phyloP scores from a whole-genome alignment of 2,329 filamentous ascomycete species.

The Nothophoma quercina region DNA sequence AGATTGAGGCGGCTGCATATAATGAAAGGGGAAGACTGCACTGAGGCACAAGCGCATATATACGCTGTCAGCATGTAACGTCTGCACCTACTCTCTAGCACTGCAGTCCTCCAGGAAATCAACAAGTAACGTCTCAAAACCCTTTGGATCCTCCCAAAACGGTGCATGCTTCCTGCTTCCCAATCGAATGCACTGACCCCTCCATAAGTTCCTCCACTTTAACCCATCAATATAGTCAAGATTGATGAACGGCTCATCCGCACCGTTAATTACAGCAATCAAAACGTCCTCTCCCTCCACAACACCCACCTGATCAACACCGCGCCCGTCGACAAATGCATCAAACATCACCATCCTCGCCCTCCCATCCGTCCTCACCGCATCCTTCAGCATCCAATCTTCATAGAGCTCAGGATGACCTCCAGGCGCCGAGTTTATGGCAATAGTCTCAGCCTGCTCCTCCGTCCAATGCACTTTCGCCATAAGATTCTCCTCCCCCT shows the following conservation, averaged over 20 bases:
- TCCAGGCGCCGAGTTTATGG: constrained; percentile 22
- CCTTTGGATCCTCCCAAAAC: constrained; percentile 38
- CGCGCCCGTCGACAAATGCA: constrained; percentile 23
- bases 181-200: constrained; percentile 34
- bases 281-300: constrained; percentile 23
- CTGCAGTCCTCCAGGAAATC: constrained; percentile 29
- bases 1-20: too few relatives aligned
- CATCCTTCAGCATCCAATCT: constrained; percentile 38
- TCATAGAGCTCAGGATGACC: constrained; percentile 24
- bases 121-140: constrained; percentile 24
- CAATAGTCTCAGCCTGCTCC: constrained; percentile 27
- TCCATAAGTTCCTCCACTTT: constrained; percentile 38
- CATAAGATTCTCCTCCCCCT: constrained; percentile 9
- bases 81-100: neutral
- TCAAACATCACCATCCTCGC: constrained; percentile 36
- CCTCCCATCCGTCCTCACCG: constrained; percentile 35
- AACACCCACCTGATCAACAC: constrained; percentile 1
- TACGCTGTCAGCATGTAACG: too few relatives aligned
- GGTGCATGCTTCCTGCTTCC: constrained; percentile 39
- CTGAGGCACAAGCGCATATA: too few relatives aligned
- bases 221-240: constrained; percentile 42
- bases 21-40: too few relatives aligned
- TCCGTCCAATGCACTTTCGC: constrained; percentile 25
- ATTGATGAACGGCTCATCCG: constrained; percentile 40
- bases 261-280: constrained; percentile 42